phyloP scores from a whole-genome alignment of 2,329 filamentous ascomycete species.

The Raffaelea deltoideospora region DNA sequence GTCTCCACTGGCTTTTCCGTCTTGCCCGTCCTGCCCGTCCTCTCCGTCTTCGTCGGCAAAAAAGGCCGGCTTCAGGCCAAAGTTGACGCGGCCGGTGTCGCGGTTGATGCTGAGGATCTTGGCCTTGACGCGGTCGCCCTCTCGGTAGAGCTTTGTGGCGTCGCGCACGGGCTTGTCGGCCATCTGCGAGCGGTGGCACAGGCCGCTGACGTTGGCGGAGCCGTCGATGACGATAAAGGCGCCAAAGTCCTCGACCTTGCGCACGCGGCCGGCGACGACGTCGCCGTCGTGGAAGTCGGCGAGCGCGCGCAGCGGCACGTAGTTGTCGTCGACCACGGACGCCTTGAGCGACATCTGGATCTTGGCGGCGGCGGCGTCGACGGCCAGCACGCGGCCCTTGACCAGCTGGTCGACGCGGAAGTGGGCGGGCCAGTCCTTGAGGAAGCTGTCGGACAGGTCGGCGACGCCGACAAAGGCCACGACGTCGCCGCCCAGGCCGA shows the following conservation, averaged over 20 bases:
- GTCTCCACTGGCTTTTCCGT: slow-evolving; percentile 31
- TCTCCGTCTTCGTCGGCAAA: slow-evolving; percentile 50
- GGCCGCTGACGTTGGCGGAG: slow-evolving; percentile 75
- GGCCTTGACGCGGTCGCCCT: slow-evolving; percentile 88
- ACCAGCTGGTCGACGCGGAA: slow-evolving; percentile 86
- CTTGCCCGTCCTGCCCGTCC: slow-evolving; percentile 27
- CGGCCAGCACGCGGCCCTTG: slow-evolving; percentile 64
- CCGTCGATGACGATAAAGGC: slow-evolving; percentile 86
- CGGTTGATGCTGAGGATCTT: slow-evolving; percentile 66
- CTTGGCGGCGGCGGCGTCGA: slow-evolving; percentile 54
- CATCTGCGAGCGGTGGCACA: slow-evolving; percentile 88
- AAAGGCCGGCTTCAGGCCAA: slow-evolving; percentile 86
- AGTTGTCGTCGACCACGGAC: slow-evolving; percentile 62
- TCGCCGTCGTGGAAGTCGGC: slow-evolving; percentile 67
- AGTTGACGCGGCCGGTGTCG: slow-evolving; percentile 64
- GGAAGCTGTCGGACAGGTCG: slow-evolving; percentile 76
- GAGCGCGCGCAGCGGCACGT: slow-evolving; percentile 56
- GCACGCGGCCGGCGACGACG: slow-evolving; percentile 74
- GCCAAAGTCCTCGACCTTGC: slow-evolving; percentile 89
- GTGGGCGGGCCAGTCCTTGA: slow-evolving; percentile 90
- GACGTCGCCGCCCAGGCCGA: slow-evolving; percentile 66
- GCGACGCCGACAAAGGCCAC: slow-evolving; percentile 73
- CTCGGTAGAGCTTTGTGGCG: slow-evolving; percentile 76
- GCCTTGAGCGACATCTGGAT: slow-evolving; percentile 78
- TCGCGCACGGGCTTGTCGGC: slow-evolving; percentile 71